Evolutionary conservation across 352 stramenopile genomes (phyloP).

Genomic region (Hyaloperonospora brassicae): DNA sequence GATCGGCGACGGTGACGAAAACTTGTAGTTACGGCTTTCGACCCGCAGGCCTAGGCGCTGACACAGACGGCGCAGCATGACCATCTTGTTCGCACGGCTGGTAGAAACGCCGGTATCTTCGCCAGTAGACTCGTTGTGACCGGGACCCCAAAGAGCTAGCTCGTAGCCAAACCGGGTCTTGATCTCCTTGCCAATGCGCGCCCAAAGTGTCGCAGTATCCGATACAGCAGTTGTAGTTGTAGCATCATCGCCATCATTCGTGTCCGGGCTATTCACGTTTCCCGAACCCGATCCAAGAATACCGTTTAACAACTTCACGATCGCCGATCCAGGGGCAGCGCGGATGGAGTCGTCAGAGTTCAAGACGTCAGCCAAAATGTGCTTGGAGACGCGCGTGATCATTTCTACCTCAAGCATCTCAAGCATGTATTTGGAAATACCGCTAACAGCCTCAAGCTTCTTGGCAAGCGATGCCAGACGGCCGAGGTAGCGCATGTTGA

Average conservation of each 20-base stretch:
- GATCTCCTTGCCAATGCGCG: conserved; percentile 52
- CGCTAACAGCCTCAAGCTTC: conserved; percentile 80
- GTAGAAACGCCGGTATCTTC: conserved; percentile 18
- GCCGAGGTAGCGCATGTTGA: conserved; percentile 96
- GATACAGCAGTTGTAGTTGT: conserved; percentile 20
- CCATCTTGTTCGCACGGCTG: conserved; percentile 57
- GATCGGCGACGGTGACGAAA: conserved; percentile 72
- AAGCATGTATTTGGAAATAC: conserved; percentile 89
- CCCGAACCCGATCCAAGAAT: conserved; percentile 51
- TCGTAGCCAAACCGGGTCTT: conserved; percentile 73
- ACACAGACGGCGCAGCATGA: conserved; percentile 89
- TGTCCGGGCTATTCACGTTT: conserved; percentile 9
- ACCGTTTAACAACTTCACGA: conserved; percentile 81
- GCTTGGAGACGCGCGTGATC: conserved; percentile 88
- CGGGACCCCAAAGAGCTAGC: conserved; percentile 58
- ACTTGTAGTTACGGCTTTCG: conserved; percentile 84
- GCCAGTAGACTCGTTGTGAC: conserved; percentile 8
- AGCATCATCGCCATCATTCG: conserved; percentile 14
- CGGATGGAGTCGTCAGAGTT: conserved; percentile 52
- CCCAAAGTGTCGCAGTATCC: conserved; percentile 45
- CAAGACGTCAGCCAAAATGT: conserved; percentile 65
- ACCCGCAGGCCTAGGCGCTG: conserved; percentile 90
- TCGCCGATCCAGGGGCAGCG: conserved; percentile 56
- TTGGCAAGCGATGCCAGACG: conserved; percentile 83
- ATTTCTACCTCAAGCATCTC: conserved; percentile 96